Evolutionary conservation across 768 basidiomycete genomes (phyloP).

Genomic region (Psilocybe subaeruginosa): DNA sequence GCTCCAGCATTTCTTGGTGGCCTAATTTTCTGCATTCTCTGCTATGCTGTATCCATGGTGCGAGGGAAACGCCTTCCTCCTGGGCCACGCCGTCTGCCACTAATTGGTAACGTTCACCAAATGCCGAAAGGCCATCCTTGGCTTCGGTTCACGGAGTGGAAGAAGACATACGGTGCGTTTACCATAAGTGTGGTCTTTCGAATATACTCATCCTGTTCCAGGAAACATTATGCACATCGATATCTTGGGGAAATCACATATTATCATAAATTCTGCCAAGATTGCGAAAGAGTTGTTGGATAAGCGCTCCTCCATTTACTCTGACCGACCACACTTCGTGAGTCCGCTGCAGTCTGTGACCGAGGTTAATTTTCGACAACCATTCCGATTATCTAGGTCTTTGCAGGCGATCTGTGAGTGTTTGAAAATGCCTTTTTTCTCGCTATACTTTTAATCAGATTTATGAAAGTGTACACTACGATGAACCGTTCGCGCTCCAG

Average conservation of each 20-base stretch:
- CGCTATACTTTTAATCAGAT: background rate
- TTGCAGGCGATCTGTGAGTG: conserved; percentile 19
- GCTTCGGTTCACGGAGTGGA: conserved; percentile 22
- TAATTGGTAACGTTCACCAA: conserved; percentile 27
- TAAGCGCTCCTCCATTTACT: conserved; percentile 46
- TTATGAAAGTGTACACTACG: conserved; percentile 36
- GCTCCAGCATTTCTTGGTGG: conserved; percentile 1
- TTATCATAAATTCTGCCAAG: conserved; percentile 41
- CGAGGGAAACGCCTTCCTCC: conserved; percentile 24
- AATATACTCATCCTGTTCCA: conserved; percentile 10
- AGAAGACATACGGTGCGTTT: conserved; percentile 20
- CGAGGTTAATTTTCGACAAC: background rate
- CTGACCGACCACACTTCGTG: conserved; percentile 44
- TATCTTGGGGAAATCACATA: conserved; percentile 40
- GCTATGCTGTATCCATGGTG: conserved; percentile 3
- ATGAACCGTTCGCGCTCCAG: conserved; percentile 40
- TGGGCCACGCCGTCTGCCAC: conserved; percentile 23
- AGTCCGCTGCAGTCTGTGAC: background rate
- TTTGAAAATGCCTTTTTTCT: background rate
- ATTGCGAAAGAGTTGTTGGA: conserved; percentile 44
- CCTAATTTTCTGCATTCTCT: conserved; percentile 2
- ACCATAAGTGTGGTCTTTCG: background rate
- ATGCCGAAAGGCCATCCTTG: conserved; percentile 23
- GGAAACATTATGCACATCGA: conserved; percentile 41
- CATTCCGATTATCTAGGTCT: conserved; percentile 7